Percentiles rank a stretch among this genome's conserved stretches.
These are phyloP conservation scores for Cinnamomum micranthum DNA, from an alignment of 164 flowering plant genomes.

Conservation along the genomic window DNA sequence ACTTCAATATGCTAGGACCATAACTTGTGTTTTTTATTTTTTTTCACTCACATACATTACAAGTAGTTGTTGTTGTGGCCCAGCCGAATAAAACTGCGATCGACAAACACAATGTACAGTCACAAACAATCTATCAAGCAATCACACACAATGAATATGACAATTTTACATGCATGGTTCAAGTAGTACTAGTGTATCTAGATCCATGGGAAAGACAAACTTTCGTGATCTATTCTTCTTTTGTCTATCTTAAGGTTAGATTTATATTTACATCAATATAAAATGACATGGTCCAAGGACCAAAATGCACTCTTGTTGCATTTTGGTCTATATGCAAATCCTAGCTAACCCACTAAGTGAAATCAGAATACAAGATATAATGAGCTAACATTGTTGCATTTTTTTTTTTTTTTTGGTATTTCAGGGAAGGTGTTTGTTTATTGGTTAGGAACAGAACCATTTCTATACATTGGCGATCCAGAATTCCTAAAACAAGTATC, in stretches of 20 bases:
- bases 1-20: no score
- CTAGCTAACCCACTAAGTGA: neutral
- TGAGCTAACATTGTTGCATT: neutral
- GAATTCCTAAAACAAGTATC: slow-evolving; percentile 62
- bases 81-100: no score
- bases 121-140: no score
- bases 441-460: slow-evolving; percentile 93
- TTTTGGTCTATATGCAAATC: neutral
- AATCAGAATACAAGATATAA: neutral
- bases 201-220: no score
- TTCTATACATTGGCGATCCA: slow-evolving; percentile 79
- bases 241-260: neutral
- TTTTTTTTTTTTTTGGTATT: neutral
- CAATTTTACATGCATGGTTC: no score
- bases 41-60: no score
- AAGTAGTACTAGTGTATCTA: no score
- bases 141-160: no score
- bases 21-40: no score
- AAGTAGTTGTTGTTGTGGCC: no score
- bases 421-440: slow-evolving; percentile 81
- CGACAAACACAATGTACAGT: no score
- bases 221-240: no score
- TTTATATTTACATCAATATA: neutral
- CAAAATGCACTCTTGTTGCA: neutral
- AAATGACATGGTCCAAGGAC: neutral